These are phyloP conservation scores for Quercus robur DNA, from an alignment of 306 rosid species.

Conservation along the genomic window DNA sequence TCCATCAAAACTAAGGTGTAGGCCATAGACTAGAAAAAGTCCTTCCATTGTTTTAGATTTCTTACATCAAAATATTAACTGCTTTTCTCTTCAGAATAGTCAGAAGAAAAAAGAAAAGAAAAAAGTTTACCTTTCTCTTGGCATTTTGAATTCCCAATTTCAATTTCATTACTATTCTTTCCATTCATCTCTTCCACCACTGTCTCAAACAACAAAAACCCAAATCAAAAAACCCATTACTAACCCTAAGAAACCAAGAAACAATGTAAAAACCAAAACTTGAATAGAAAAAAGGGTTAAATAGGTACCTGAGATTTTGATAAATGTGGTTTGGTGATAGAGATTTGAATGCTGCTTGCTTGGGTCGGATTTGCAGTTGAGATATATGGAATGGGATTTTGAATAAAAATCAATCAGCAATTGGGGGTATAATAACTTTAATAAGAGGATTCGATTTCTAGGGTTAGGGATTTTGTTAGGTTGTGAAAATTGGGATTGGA, in stretches of 20 bases:
- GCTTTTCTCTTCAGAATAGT: not conserved
- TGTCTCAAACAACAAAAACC: not conserved
- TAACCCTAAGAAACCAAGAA: constrained; percentile 8
- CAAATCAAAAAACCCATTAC: not conserved
- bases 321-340: constrained; percentile 42
- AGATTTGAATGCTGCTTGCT: constrained; percentile 37
- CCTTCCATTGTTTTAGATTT: too few relatives aligned
- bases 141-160: constrained; percentile 4
- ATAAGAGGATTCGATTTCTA: too few relatives aligned
- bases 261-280: not conserved
- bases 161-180: constrained; percentile 18
- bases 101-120: not conserved
- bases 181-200: constrained; percentile 26
- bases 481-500: too few relatives aligned
- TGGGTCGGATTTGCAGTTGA: constrained; percentile 48
- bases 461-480: too few relatives aligned
- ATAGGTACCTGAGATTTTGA: constrained; percentile 49
- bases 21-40: too few relatives aligned
- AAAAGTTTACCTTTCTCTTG: constrained; percentile 25
- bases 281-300: not conserved
- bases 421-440: too few relatives aligned
- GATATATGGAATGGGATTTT: constrained; percentile 8
- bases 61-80: too few relatives aligned
- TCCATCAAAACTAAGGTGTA: too few relatives aligned
- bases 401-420: not conserved